These are phyloP conservation scores for Trichoderma afroharzianum DNA, from an alignment of 2,329 filamentous ascomycete species.

Conservation along the genomic window DNA sequence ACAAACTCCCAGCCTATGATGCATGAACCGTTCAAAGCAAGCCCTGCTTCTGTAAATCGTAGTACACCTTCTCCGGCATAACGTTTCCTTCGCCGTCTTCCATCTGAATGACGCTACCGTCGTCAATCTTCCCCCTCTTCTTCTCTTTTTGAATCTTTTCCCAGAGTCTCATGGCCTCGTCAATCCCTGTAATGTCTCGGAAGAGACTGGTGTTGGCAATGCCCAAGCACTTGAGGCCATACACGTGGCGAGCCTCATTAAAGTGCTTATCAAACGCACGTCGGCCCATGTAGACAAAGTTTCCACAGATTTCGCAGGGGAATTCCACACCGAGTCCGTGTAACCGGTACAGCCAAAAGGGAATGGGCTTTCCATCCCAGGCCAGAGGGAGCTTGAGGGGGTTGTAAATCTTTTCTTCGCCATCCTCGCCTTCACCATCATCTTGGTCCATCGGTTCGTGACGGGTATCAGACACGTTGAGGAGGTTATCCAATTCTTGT, in stretches of 20 bases:
- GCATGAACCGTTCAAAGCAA: constrained; percentile 53
- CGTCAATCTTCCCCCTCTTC: constrained; percentile 70
- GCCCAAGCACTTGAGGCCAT: constrained; percentile 88
- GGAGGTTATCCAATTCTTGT: constrained; percentile 86
- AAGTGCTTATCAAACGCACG: constrained; percentile 98
- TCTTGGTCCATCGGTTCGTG: constrained; percentile 46
- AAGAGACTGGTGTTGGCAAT: constrained; percentile 90
- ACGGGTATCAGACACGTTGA: constrained; percentile 42
- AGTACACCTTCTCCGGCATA: constrained; percentile 98
- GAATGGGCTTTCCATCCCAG: constrained; percentile 98
- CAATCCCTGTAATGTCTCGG: constrained; percentile 88
- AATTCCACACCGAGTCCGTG: constrained; percentile 95
- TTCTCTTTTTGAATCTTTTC: constrained; percentile 87
- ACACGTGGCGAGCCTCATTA: constrained; percentile 87
- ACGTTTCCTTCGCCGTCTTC: constrained; percentile 96
- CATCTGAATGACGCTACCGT: constrained; percentile 93
- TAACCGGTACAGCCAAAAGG: constrained; percentile 97
- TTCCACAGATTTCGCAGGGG: constrained; percentile 92
- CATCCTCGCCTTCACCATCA: constrained; percentile 69
- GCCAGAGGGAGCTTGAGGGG: constrained; percentile 91
- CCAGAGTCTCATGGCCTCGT: constrained; percentile 85
- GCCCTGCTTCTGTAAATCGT: constrained; percentile 90
- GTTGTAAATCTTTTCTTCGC: constrained; percentile 91
- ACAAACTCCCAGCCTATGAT: constrained; percentile 1
- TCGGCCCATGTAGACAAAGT: constrained; percentile 97